Conservation (phyloP, 306 rosid genomes). For the Cicer chorassanicum region DNA sequence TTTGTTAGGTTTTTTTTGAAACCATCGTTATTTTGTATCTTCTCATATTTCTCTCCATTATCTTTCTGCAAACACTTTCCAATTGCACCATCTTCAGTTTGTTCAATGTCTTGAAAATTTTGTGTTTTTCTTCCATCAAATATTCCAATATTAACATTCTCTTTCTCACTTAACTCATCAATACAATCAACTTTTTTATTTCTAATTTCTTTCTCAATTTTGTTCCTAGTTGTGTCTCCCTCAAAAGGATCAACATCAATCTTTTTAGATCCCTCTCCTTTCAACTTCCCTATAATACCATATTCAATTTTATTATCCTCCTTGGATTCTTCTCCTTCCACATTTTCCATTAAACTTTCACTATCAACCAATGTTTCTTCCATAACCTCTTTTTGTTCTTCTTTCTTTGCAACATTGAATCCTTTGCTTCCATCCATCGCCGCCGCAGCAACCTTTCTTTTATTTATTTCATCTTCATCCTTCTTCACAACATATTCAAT, state of each 20-base stretch:
- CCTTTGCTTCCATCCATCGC: not conserved
- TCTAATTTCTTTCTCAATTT: conserved; percentile 28
- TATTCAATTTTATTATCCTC: conserved; percentile 15
- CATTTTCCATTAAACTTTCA: conserved; percentile 19
- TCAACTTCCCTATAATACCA: conserved; percentile 1
- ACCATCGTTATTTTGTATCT: conserved; percentile 20
- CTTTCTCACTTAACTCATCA: conserved; percentile 12
- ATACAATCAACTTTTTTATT: conserved; percentile 18
- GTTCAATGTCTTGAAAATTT: not conserved
- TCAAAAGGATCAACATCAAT: conserved; percentile 31
- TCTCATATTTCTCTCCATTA: conserved; percentile 8
- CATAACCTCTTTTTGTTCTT: conserved; percentile 16
- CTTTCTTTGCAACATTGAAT: not conserved
- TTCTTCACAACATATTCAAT: conserved; percentile 19
- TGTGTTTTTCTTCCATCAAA: conserved; percentile 32
- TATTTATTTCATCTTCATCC: not conserved
- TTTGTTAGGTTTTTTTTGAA: not conserved
- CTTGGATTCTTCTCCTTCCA: conserved; percentile 19
- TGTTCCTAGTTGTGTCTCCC: not conserved
- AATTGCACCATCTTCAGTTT: not conserved
- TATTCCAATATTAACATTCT: not conserved
- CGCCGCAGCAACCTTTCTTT: not conserved
- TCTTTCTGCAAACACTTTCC: not conserved
- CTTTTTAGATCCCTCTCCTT: conserved; percentile 28
- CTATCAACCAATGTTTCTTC: conserved; percentile 23